Evolutionary conservation across 1,284 basidiomycete genomes (phyloP), one percentile per base, ranked within the genome.

Genomic region (Ganoderma lucidum): DNA sequence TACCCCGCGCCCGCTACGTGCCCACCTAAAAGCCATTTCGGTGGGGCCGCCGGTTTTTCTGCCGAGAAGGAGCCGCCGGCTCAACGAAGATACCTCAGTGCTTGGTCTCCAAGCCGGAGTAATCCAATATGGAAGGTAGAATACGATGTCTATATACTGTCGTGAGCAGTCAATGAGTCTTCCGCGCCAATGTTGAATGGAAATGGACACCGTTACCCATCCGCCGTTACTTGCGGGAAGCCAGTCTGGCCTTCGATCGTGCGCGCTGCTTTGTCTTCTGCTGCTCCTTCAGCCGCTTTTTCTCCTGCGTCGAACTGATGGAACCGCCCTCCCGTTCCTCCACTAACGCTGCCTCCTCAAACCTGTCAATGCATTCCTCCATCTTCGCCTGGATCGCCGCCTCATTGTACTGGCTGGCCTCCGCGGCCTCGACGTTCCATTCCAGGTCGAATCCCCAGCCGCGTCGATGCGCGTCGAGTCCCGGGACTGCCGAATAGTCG

Each of bases 391-490:
- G 90, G 4, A 93, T 79, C 41, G 82, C 65, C 37, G 74, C 75
- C 69, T 77, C 77, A 62, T 83, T 81, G 61, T 83, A 78, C 58
- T 76, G 74, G 56, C 70, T 69, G 60, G 83, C 65, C 60, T 83
- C 80, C 39, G 70, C 75, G 28, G 71, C 67, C 19, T 78, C 77
- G 17, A 80, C 75, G 10, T 73, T 74, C 92, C 93, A 94, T 78
- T 94, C 89, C 68, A 95, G 87, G 80, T 95, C 93, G 75, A 95
- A 93, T 61, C 93, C 93, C 93, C 93, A 95, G 2, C 92, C 92
- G 15, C 80, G 82, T 19, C 80, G 81, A 51, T 77, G 73, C 56
- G 73, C 69, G 17, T 66, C 64, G 32, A 64, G 58, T 41, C 66
- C 51, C 58, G 28, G 45, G 8, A 44, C 58, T 28, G 61, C 42